Percentiles rank a stretch among this genome's conserved stretches.
phyloP scores from a whole-genome alignment of 1,284 basidiomycete species.

The Boletus smithii region DNA sequence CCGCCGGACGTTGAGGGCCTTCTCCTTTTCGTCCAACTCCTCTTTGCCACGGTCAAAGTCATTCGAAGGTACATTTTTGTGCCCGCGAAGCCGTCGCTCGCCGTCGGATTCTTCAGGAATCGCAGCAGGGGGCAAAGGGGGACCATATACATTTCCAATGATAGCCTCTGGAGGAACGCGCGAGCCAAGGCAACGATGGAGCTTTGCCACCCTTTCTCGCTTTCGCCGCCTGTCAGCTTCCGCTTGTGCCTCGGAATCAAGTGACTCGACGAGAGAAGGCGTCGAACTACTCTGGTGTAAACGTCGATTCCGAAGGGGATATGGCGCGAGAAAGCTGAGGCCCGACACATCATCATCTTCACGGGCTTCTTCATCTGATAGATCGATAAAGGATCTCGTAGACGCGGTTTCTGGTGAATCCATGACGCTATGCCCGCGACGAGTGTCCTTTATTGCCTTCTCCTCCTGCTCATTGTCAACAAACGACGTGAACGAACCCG shows the following conservation, averaged over 20 bases:
- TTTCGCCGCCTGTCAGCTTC: conserved; percentile 64
- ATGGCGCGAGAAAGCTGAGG: conserved; percentile 9
- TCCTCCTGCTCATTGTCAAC: conserved; percentile 12
- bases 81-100: conserved; percentile 11
- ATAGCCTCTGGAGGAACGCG: conserved; percentile 68
- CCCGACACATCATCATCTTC: conserved; percentile 23
- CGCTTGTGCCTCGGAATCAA: conserved; percentile 49
- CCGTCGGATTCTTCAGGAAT: conserved; percentile 18
- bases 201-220: conserved; percentile 69
- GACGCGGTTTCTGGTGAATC: conserved; percentile 25
- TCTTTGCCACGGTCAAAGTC: conserved; percentile 62
- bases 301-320: conserved; percentile 22
- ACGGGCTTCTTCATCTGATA: conserved; percentile 55
- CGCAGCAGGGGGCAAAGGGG: conserved; percentile 42
- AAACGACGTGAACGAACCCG: conserved; percentile 36
- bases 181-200: conserved; percentile 78
- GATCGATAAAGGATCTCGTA: conserved; percentile 61
- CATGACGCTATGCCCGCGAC: conserved; percentile 3
- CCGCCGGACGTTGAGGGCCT: conserved; percentile 70
- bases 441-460: conserved; percentile 3
- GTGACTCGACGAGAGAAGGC: conserved; percentile 47
- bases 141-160: conserved; percentile 45
- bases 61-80: conserved; percentile 42
- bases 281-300: conserved; percentile 34
- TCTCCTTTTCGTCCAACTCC: conserved; percentile 65